Base-by-base conservation (phyloP, 108 stramenopile genomes). In the Craspedostauros australis region DNA sequence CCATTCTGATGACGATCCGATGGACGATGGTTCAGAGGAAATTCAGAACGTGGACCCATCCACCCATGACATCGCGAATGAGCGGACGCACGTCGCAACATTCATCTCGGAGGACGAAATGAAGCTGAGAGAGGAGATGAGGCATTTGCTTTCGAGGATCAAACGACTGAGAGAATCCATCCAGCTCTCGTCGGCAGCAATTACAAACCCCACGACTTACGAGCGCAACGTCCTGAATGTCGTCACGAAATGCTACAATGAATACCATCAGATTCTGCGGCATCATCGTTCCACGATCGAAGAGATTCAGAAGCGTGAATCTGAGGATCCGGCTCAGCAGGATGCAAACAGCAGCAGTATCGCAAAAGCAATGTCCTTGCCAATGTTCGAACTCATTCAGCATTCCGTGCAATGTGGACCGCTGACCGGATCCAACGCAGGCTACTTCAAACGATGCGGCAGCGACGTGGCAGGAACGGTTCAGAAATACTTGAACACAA, bases 381-480 rank as follows among this genome's bases (percentile, higher is more conserved):
- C 47, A 39, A 71, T 80, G 0, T 86, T 80, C 54, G 52, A 41
- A 38, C 33, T 90, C 14, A 22, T 90, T 15, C 88, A 90, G 62
- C 67, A 66, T 42, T 47, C 77, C 11, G 51, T 90, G 40, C 88
- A 90, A 66, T 60, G 50, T 21, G 88, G 88, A 16, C 88, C 88
- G 1, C 54, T 90, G 61, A 53, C 68, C 16, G 88, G 88, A 6
- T 52, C 67, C 42, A 84, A 90, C 37, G 76, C 88, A 28, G 88
- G 88, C 3, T 90, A 90, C 50, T 90, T 86, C 54, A 86, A 86
- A 44, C 72, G 88, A 28, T 86, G 88, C 52, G 88, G 88, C 2
- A 54, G 72, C 23, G 66, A 73, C 15, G 73, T 77, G n/a, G 84
- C 88, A 0, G 54, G 47, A 4, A 62, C 72, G 49, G 84, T 73